Conservation (phyloP, 2,329 filamentous ascomycete species). For the Phialophora macrospora region DNA sequence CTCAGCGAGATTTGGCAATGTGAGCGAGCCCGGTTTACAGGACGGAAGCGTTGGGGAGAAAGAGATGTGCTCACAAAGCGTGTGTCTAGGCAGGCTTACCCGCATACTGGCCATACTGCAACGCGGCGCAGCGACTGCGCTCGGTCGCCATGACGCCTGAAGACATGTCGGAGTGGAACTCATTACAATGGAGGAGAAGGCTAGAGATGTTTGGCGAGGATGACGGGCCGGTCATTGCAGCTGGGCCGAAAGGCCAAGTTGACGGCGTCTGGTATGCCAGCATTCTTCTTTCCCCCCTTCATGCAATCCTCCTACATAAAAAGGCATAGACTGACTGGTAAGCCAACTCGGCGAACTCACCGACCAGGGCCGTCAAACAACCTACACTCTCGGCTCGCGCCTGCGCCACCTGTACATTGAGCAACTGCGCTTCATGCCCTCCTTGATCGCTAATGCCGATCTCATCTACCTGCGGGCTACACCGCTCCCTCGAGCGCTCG, state of each 20-base stretch:
- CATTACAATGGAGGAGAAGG: slow-evolving; percentile 68
- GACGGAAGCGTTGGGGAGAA: not conserved
- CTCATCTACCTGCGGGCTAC: slow-evolving; percentile 75
- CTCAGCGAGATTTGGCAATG: slow-evolving; percentile 83
- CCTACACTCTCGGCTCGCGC: slow-evolving; percentile 69
- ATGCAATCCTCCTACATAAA: not conserved
- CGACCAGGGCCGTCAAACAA: slow-evolving; percentile 73
- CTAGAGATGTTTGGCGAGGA: slow-evolving; percentile 79
- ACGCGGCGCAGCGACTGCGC: slow-evolving; percentile 72
- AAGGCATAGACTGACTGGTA: slow-evolving; percentile 5
- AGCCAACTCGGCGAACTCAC: slow-evolving; percentile 70
- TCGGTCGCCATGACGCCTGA: slow-evolving; percentile 63
- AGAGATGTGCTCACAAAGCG: slow-evolving; percentile 8
- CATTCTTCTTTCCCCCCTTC: too few species aligned
- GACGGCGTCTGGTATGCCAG: slow-evolving; percentile 73
- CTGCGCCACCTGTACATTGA: slow-evolving; percentile 75
- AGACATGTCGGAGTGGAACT: slow-evolving; percentile 61
- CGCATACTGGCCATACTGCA: slow-evolving; percentile 87
- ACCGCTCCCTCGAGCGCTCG: slow-evolving; percentile 74
- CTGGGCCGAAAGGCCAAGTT: slow-evolving; percentile 70
- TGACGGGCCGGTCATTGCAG: slow-evolving; percentile 71
- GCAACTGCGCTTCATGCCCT: slow-evolving; percentile 72
- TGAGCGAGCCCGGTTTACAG: slow-evolving; percentile 40
- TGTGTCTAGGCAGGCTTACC: slow-evolving; percentile 53
- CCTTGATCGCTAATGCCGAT: slow-evolving; percentile 59